A percentile compares a stretch with the other conserved stretches of the same genome.
Conservation (phyloP, 2,329 filamentous ascomycete species). For the Trichoderma sp. region DNA sequence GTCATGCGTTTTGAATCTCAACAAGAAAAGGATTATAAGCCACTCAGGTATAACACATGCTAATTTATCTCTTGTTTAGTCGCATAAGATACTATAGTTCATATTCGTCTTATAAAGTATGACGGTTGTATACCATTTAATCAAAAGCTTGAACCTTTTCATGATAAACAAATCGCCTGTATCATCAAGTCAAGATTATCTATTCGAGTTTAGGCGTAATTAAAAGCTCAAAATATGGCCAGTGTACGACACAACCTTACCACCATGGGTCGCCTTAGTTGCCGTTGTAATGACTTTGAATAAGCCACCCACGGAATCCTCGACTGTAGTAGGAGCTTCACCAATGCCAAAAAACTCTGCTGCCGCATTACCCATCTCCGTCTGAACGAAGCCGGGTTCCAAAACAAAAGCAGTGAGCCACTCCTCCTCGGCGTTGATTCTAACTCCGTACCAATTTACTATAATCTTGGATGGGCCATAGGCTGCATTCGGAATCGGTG, state of each 20-base stretch:
- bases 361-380: conserved; percentile 30
- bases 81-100: no score
- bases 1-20: no score
- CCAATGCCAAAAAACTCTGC: conserved; percentile 32
- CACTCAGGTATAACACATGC: neutral
- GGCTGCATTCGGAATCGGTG: conserved; percentile 31
- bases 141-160: neutral
- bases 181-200: neutral
- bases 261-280: conserved; percentile 3
- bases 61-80: neutral
- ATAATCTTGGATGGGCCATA: conserved; percentile 37
- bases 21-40: neutral
- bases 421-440: neutral
- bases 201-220: neutral
- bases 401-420: conserved; percentile 30
- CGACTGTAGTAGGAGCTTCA: conserved; percentile 28
- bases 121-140: neutral
- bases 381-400: conserved; percentile 40
- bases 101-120: no score
- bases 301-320: conserved; percentile 33
- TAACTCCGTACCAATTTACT: conserved; percentile 30
- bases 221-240: neutral
- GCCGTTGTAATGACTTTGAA: conserved; percentile 37
- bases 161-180: neutral
- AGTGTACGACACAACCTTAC: conserved; percentile 1